Conservation (phyloP, 2,329 filamentous ascomycete species). For the Monilinia fructigena region DNA sequence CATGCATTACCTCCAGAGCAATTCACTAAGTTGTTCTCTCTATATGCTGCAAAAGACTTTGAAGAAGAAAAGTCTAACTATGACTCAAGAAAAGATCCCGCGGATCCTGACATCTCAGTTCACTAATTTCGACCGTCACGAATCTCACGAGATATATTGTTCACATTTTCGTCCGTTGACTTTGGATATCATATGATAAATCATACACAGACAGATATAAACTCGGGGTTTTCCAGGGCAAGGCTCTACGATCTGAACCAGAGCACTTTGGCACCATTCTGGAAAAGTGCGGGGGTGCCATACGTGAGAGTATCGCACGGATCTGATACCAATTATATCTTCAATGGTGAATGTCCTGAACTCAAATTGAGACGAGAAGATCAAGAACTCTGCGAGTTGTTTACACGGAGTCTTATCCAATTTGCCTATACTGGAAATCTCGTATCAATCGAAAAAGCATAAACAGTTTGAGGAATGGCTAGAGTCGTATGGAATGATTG, state of each 20-base stretch:
- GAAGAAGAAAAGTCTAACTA: conserved; percentile 10
- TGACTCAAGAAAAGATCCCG: neutral
- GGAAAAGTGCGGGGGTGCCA: conserved; percentile 20
- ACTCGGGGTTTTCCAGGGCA: neutral
- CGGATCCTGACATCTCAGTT: conserved; percentile 2
- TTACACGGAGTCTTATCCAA: conserved; percentile 1
- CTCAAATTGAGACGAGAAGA: conserved; percentile 10
- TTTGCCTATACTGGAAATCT: conserved; percentile 15
- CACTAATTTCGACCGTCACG: conserved; percentile 15
- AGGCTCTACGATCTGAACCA: conserved; percentile 14
- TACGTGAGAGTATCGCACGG: conserved; percentile 23
- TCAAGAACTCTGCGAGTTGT: neutral
- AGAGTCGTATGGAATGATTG: neutral
- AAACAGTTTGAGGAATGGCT: conserved; percentile 5
- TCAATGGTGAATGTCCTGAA: conserved; percentile 26
- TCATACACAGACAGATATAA: neutral
- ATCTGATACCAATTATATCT: conserved; percentile 25
- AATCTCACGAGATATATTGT: conserved; percentile 9
- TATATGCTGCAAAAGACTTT: conserved; percentile 2
- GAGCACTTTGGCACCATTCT: conserved; percentile 17
- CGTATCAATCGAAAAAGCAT: neutral
- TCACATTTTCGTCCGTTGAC: conserved; percentile 18
- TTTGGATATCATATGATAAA: conserved; percentile 16
- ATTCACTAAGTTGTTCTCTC: neutral
- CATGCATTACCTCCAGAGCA: neutral